phyloP scores from a whole-genome alignment of 805 yeast genomes.

The Cyberlindnera mississippiensis region DNA sequence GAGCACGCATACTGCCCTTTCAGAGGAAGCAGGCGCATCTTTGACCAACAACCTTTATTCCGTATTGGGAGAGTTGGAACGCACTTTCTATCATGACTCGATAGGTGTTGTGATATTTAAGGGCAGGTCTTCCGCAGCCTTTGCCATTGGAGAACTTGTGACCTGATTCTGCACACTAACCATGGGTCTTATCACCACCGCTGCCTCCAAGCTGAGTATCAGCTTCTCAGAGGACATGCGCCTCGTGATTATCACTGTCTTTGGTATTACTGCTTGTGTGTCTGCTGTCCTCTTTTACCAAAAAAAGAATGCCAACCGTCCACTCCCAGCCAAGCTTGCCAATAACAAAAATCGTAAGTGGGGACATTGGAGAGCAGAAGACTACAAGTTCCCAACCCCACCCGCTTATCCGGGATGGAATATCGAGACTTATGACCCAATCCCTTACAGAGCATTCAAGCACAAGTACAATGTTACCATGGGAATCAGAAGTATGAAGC shows the following conservation, averaged over 20 bases:
- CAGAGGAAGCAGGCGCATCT: background rate
- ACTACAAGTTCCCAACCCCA: constrained; percentile 47
- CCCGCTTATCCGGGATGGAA: constrained; percentile 34
- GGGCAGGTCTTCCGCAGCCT: background rate
- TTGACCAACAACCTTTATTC: background rate
- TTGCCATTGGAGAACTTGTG: background rate
- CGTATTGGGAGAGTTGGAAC: constrained; percentile 10
- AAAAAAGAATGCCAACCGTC: constrained; percentile 15
- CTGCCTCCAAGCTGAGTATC: constrained; percentile 5
- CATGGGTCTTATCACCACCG: constrained; percentile 10
- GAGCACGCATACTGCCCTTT: background rate
- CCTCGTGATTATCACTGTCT: constrained; percentile 2
- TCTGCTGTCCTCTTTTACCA: constrained; percentile 4
- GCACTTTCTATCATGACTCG: background rate
- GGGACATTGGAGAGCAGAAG: constrained; percentile 55
- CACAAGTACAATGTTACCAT: constrained; percentile 61
- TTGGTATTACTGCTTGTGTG: constrained; percentile 1
- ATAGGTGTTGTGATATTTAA: background rate
- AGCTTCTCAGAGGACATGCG: constrained; percentile 7
- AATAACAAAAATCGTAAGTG: constrained; percentile 43
- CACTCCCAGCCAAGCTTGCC: constrained; percentile 33
- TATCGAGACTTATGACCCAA: constrained; percentile 15
- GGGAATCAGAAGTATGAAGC: constrained; percentile 65
- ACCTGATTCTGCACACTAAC: background rate
- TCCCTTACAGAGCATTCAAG: constrained; percentile 46